Evolutionary conservation across 1,284 basidiomycete species (phyloP), one percentile per base, ranked within the genome.

Genomic region (Xanthoconium separans): DNA sequence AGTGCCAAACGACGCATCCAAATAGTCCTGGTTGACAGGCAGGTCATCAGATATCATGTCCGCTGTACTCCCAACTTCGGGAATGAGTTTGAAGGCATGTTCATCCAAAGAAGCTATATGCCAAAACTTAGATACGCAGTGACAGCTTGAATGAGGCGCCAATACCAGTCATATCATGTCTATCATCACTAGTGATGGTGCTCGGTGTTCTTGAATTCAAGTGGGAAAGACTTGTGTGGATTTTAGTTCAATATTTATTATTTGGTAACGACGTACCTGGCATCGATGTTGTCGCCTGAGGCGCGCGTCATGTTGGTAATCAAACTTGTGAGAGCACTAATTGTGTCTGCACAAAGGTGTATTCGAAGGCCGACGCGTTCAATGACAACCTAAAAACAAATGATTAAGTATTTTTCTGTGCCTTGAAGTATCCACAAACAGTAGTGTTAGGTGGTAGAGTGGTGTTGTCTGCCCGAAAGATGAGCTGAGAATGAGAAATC

Each of bases 1-100:
- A 20, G 87, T 75, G 45, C 89, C 86, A 65, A 89, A 91, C 4
- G 89, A 87, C 47, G 83, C 83, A 59, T 95, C 93, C 27, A 98
- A 77, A 64, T 95, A 98, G 62, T 94, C 90, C 34, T 80, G 75
- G 68, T 98, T 95, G 16, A 81, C 89, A 0, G 95, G 95, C 12
- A 98, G 76, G 66, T 98, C 94, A 65, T 98, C 96, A 41, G 81
- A 77, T 45, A 98, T 88, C 82, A 98, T 87, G 70, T 98, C 95
- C 4, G 91, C 86, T 5, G 84, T 80, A 6, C 85, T 81, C 7
- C 88, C 88, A 50, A 90, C 75, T 58, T 93, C 87, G 1, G 91
- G 89, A 7, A 85, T 69, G 22, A 77, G 76, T 47, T 75, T 80
- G 73, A 97, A 98, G 0, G 94, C 92, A 36, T 89, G 70, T 53